Conservation (phyloP, 148 eudicot genomes). For the Euryodendron excelsum region DNA sequence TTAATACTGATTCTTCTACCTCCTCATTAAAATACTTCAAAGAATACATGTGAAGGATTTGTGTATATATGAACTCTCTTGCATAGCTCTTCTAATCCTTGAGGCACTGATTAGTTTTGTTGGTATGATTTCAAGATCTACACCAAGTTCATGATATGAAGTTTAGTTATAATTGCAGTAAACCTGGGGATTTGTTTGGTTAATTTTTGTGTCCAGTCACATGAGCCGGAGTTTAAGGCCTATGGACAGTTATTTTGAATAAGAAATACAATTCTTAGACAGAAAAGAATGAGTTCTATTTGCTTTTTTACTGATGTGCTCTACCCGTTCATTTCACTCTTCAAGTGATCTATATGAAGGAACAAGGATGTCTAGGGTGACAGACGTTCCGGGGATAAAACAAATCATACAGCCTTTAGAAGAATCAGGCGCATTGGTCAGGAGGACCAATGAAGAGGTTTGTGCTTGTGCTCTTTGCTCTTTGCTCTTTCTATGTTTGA, state of each 20-base stretch:
- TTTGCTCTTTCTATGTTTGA: not conserved
- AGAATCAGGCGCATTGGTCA: slow-evolving; percentile 81
- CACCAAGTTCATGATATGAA: not conserved
- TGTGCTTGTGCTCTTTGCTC: slow-evolving; percentile 12
- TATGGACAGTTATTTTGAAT: not conserved
- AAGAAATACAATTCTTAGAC: not conserved
- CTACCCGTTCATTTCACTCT: not conserved
- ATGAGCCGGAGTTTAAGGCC: not conserved
- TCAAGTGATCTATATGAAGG: slow-evolving; percentile 95
- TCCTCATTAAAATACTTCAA: too few relatives aligned
- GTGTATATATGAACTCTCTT: not conserved
- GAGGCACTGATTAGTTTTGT: not conserved
- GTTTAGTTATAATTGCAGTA: too few relatives aligned
- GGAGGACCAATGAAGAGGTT: slow-evolving; percentile 81
- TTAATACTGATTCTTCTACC: too few relatives aligned
- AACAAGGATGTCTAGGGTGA: slow-evolving; percentile 66
- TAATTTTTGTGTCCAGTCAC: too few relatives aligned
- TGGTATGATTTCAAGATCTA: not conserved
- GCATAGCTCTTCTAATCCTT: not conserved
- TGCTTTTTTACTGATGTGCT: not conserved
- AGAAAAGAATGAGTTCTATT: not conserved
- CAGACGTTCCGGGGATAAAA: slow-evolving; percentile 66
- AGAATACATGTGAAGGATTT: too few relatives aligned
- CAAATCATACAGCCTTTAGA: slow-evolving; percentile 70
- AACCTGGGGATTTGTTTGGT: not conserved